phyloP scores from a whole-genome alignment of 768 basidiomycete genomes.

The Mycena haematopus region DNA sequence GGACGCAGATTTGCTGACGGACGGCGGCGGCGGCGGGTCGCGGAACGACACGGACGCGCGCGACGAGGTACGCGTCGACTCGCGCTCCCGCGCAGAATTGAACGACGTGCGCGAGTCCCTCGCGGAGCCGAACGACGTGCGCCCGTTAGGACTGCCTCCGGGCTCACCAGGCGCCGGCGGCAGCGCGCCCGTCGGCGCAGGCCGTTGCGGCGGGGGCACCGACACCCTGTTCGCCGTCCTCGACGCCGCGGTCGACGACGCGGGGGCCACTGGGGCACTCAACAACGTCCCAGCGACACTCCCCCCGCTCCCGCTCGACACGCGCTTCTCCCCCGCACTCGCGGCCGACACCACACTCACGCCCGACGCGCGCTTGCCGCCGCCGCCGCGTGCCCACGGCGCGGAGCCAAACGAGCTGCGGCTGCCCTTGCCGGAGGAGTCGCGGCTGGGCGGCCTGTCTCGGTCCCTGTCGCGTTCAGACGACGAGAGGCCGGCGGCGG shows the following conservation, averaged over 20 bases:
- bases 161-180: constrained; percentile 62
- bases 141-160: constrained; percentile 12
- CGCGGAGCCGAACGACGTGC: constrained; percentile 10
- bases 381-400: not conserved
- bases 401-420: constrained; percentile 3
- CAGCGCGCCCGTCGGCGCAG: constrained; percentile 71
- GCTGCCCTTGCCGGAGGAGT: constrained; percentile 9
- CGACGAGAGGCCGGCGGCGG: constrained; percentile 9
- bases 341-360: constrained; percentile 6
- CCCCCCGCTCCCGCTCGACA: constrained; percentile 10
- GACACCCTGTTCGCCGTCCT: constrained; percentile 50
- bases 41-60: constrained; percentile 22
- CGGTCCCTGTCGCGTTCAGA: too few species aligned
- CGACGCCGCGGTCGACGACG: constrained; percentile 30
- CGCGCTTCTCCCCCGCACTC: constrained; percentile 8
- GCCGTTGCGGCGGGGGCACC: constrained; percentile 75
- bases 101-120: constrained; percentile 2
- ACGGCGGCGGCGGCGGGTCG: constrained; percentile 20
- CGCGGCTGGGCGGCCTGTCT: constrained; percentile 21
- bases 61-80: constrained; percentile 6
- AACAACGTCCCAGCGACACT: not conserved
- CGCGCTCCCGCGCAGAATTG: not conserved
- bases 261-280: not conserved
- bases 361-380: constrained; percentile 18
- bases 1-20: constrained; percentile 19